Conservation (phyloP, 768 basidiomycete genomes). For the Mycena venus region DNA sequence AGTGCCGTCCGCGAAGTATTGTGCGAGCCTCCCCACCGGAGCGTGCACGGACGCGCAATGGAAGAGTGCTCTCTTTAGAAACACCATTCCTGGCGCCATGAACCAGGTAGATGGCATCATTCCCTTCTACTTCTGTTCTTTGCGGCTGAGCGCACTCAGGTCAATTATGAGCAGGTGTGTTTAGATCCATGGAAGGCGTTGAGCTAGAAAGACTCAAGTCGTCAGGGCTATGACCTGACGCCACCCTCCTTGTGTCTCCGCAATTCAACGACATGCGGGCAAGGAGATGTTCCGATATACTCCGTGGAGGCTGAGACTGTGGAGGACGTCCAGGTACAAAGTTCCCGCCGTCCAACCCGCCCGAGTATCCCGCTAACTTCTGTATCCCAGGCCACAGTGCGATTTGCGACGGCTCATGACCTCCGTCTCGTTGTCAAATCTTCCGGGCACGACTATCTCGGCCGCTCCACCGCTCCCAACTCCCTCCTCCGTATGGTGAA, state of each 20-base stretch:
- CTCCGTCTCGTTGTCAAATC: slow-evolving; percentile 49
- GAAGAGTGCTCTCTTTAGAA: slow-evolving; percentile 21
- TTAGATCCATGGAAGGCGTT: no score
- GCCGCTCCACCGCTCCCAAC: slow-evolving; percentile 49
- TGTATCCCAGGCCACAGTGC: slow-evolving; percentile 43
- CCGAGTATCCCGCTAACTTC: background rate
- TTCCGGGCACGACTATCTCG: slow-evolving; percentile 51
- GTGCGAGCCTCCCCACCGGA: background rate
- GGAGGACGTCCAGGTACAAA: slow-evolving; percentile 44
- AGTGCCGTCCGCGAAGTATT: slow-evolving; percentile 14
- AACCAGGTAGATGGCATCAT: slow-evolving; percentile 4
- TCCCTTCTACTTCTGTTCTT: background rate
- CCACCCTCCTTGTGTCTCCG: slow-evolving; percentile 43
- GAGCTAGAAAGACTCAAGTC: background rate
- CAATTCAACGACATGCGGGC: slow-evolving; percentile 41
- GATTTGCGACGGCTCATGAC: slow-evolving; percentile 43
- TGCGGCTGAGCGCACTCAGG: background rate
- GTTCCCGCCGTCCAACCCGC: no score
- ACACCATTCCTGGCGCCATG: slow-evolving; percentile 21
- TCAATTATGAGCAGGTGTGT: slow-evolving; percentile 7
- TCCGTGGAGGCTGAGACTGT: slow-evolving; percentile 45
- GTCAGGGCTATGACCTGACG: slow-evolving; percentile 40
- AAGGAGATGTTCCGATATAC: slow-evolving; percentile 48
- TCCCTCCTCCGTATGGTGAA: slow-evolving; percentile 48
- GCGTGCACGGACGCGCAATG: slow-evolving; percentile 27